Evolutionary conservation across 129 eudicot species (phyloP), one percentile per base, ranked within the genome.

Genomic region (Cynara cardunculus): DNA sequence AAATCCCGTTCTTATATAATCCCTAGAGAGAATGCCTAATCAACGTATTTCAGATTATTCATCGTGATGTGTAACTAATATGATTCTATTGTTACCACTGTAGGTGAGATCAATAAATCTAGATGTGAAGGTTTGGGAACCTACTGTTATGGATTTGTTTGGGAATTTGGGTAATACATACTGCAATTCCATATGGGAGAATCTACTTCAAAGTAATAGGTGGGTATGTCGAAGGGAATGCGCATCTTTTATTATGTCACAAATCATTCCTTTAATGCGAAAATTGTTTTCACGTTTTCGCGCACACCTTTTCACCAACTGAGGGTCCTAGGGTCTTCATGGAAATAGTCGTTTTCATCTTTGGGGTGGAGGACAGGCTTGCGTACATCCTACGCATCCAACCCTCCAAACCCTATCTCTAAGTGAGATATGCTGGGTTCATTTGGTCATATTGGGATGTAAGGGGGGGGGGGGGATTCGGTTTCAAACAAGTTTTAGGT

Each of bases 121-220:
- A 61, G 99, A 96, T 84, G 99, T 96, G 68, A 96, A 82, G 86
- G 99, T 96, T 49, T 96, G 99, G 99, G 99, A 96, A 80, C 97
- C 97, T 44, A 83, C 88, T 7, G 86, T 96, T 56, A 85, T 96
- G 88, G 93, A 92, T 16, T 78, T 96, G 81, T 96, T 96, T 81
- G 80, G 82, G 65, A 86, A 83, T 35, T 88, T 96, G 71, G 99
- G 99, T 9, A 96, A 96, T 81, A 71, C 83, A 35, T 95, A 85
- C 80, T 90, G 97, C 76, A 96, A 96, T 84, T 96, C 99, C 67
- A 77, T 96, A 76, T 96, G 99, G 99, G 99, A 96, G 84, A 85
- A 82, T 71, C 88, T 79, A 41, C 89, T 85, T 80, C 89, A 83
- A 65, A 83, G 18, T 53, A 84, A 85, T 70, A 81, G 85, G 97